Conservation (phyloP, 495 filamentous ascomycete species). For the Penicillium goetzii region DNA sequence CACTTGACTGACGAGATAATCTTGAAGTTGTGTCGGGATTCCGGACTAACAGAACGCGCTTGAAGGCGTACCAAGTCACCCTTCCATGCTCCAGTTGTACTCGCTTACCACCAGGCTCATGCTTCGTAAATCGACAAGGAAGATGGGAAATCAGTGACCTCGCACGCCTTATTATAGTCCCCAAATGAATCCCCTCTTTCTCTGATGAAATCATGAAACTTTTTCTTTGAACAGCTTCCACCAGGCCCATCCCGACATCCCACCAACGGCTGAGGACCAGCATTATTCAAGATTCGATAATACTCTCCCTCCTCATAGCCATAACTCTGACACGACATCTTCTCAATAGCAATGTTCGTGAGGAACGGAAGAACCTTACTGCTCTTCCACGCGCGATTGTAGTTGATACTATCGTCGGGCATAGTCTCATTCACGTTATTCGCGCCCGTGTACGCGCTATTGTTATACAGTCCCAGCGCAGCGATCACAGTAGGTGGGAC, state of each 20-base stretch:
- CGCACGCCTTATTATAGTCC: neutral
- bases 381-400: neutral
- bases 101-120: neutral
- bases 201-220: slow-evolving; percentile 1
- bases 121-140: neutral
- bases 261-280: slow-evolving; percentile 26
- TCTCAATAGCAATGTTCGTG: neutral
- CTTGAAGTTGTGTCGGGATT: no score
- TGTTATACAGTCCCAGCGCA: neutral
- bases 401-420: neutral
- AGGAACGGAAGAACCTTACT: neutral
- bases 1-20: no score
- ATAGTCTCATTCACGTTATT: neutral
- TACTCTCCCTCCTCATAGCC: slow-evolving; percentile 19
- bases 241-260: slow-evolving; percentile 31
- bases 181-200: neutral
- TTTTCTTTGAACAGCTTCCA: slow-evolving; percentile 22
- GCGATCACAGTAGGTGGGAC: neutral
- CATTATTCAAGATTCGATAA: slow-evolving; percentile 30
- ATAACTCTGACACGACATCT: neutral
- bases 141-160: neutral
- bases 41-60: no score
- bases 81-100: neutral
- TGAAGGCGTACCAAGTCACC: no score
- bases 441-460: neutral